These are phyloP conservation scores for Pseudomassariella vexata DNA, from an alignment of 2,329 filamentous ascomycete genomes.

Conservation along the genomic window DNA sequence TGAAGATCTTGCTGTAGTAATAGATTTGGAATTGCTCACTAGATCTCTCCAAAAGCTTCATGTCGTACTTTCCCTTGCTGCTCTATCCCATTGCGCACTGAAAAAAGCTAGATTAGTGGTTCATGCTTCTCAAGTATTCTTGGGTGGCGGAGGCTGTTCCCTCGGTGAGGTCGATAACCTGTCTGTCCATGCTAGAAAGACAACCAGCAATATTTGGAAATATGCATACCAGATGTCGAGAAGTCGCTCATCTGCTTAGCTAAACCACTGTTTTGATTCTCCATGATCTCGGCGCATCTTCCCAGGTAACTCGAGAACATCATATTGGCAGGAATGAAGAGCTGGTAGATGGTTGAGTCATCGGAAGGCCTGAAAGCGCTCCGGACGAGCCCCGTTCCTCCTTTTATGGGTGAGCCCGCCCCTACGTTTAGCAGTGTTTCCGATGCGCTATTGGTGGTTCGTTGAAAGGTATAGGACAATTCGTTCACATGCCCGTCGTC, in stretches of 20 bases:
- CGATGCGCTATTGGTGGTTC: slow-evolving; percentile 65
- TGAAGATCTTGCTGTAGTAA: slow-evolving; percentile 16
- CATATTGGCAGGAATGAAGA: slow-evolving; percentile 87
- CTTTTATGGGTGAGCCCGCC: slow-evolving; percentile 72
- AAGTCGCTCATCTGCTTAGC: slow-evolving; percentile 51
- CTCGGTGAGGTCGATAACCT: too few relatives aligned
- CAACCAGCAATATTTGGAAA: too few relatives aligned
- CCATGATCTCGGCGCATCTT: slow-evolving; percentile 39
- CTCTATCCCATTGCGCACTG: slow-evolving; percentile 64
- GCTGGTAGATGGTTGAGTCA: slow-evolving; percentile 79
- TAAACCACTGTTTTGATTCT: slow-evolving; percentile 34
- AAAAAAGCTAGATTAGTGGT: too few relatives aligned
- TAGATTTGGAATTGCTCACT: too few relatives aligned
- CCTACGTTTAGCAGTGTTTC: slow-evolving; percentile 77
- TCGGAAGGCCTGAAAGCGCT: slow-evolving; percentile 89
- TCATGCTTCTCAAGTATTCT: too few relatives aligned
- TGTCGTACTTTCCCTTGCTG: too few relatives aligned
- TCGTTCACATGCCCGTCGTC: slow-evolving; percentile 20
- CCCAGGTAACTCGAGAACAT: slow-evolving; percentile 65
- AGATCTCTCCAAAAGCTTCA: too few relatives aligned
- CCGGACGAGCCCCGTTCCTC: slow-evolving; percentile 72
- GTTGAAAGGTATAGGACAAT: slow-evolving; percentile 66
- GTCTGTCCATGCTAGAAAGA: too few relatives aligned
- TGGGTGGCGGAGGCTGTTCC: too few relatives aligned
- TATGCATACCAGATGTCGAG: slow-evolving; percentile 49